phyloP scores from a whole-genome alignment of 805 yeast species.

The Candida adriatica region DNA sequence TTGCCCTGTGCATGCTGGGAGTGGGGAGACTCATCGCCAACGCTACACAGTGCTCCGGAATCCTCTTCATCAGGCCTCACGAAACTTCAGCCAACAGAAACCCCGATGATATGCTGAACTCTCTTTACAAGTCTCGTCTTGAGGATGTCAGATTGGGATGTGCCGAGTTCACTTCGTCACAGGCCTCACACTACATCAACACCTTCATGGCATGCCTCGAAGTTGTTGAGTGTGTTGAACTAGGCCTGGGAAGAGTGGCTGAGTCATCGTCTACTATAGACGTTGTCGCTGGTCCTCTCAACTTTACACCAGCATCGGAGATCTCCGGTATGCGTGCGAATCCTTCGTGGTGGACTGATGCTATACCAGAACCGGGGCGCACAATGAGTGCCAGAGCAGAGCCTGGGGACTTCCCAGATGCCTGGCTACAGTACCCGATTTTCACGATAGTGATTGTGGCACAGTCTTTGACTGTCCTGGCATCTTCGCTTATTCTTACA shows the following conservation, averaged over 20 bases:
- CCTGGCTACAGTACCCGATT: constrained; percentile 35
- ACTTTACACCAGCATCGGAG: constrained; percentile 20
- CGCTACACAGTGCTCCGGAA: constrained; percentile 25
- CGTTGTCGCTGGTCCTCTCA: constrained; percentile 27
- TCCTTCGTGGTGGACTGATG: constrained; percentile 23
- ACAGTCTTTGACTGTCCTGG: constrained; percentile 26
- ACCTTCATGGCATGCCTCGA: constrained; percentile 27
- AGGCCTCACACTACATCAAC: constrained; percentile 27
- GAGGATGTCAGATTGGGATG: constrained; percentile 15
- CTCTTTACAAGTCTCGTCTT: constrained; percentile 18
- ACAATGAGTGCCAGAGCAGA: constrained; percentile 17
- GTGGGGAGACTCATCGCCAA: constrained; percentile 25
- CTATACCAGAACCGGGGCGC: constrained; percentile 19
- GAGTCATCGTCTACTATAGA: constrained; percentile 17
- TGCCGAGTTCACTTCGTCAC: constrained; percentile 12
- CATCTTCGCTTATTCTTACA: constrained; percentile 25
- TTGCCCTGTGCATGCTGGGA: constrained; percentile 27
- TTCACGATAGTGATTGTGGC: constrained; percentile 25
- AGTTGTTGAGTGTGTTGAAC: constrained; percentile 29
- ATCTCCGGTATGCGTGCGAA: constrained; percentile 16
- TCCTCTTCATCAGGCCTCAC: constrained; percentile 32
- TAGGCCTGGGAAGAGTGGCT: constrained; percentile 33
- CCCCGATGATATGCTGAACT: constrained; percentile 24
- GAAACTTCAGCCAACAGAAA: constrained; percentile 20
- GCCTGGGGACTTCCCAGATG: constrained; percentile 26